Base-by-base conservation (phyloP, 2,329 filamentous ascomycete species). In the Alternaria rosae region DNA sequence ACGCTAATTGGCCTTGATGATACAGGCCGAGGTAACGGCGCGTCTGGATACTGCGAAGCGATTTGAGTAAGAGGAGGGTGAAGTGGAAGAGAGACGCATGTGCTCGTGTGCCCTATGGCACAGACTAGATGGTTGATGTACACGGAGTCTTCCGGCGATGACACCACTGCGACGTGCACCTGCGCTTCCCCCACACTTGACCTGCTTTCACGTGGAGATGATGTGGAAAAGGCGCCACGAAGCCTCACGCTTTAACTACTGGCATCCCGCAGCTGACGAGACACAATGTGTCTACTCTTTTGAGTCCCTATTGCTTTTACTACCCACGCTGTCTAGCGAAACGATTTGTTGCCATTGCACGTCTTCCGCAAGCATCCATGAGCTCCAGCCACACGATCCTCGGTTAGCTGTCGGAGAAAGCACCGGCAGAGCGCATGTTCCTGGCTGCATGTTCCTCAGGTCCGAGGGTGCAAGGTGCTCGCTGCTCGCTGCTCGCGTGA, bases 171-270 rank as follows among this genome's bases (percentile, higher is more conserved):
- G 64, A 62, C 54, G 61, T 67, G 58, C 60, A 57, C 53, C 50
- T 54, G 57, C 56, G 32, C 48, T 55, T 65, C 70, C 71, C 73
- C 73, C 74, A 76, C 74, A 72, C 73, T 73, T 68, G 61, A 69
- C 61, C 70, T 68, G 67, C 62, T 60, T 72, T 72, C 70, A 72
- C 73, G 73, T 76, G 74, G 67, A 69, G 52, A 54, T 47, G 64
- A 62, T 59, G 64, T 59, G 57, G 43, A 60, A 70, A 66, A 67
- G 59, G 63, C 66, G 54, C 57, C 62, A 53, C 56, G 35, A 52
- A 52, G 52, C 44, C n/a, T 32, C 17, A 20, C 51, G 43, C 50
- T 43, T 45, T 11, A 17, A 21, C 13, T 21, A 30, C 28, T 44
- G 32, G n/a, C 45, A 57, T 64, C 66, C 58, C 66, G 43, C 65